Conservation (phyloP, 139 green algal genomes). For the Haematococcus lacustris region DNA sequence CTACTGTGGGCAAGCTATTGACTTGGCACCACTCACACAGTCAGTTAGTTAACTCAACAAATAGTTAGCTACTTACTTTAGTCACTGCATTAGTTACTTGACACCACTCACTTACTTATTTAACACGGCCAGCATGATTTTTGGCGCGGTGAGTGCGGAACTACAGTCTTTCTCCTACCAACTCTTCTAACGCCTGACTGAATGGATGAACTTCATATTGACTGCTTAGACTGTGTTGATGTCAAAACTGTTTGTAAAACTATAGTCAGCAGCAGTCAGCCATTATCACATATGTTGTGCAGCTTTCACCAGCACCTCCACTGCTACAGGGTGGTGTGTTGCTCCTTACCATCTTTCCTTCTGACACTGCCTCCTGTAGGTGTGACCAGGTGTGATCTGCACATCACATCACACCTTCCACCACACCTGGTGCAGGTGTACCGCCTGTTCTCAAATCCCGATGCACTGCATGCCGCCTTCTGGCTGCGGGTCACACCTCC, state of each 20-base stretch:
- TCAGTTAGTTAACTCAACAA: too few relatives aligned
- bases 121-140: too few relatives aligned
- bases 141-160: too few relatives aligned
- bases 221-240: too few relatives aligned
- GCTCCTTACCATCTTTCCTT: not conserved
- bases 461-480: slow-evolving; percentile 32
- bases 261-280: not conserved
- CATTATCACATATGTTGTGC: not conserved
- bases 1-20: too few relatives aligned
- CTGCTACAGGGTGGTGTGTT: not conserved
- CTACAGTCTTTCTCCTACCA: not conserved
- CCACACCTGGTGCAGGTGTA: slow-evolving; percentile 14
- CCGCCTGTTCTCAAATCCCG: slow-evolving; percentile 27
- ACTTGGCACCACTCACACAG: too few relatives aligned
- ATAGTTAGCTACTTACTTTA: too few relatives aligned
- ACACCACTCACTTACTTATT: too few relatives aligned
- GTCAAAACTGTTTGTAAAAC: not conserved
- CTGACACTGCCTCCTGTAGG: not conserved
- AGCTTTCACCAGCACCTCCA: not conserved
- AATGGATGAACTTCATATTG: not conserved
- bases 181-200: not conserved
- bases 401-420: slow-evolving; percentile 18
- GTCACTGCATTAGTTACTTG: too few relatives aligned
- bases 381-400: not conserved
- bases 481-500: slow-evolving; percentile 10